Base-by-base conservation (phyloP, 83 land plant genomes). In the Picea engelmannii region DNA sequence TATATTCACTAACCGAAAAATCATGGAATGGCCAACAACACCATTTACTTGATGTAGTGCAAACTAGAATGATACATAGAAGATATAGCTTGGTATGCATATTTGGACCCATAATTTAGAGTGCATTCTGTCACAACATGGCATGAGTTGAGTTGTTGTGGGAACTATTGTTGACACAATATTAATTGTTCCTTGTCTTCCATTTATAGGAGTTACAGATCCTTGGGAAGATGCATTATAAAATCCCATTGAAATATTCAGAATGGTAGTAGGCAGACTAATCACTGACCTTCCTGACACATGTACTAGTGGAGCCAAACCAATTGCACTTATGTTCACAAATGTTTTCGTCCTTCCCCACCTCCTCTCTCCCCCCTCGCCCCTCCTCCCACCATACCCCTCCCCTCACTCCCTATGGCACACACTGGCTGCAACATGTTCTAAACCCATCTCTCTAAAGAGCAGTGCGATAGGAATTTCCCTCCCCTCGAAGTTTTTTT, bases 41-140 rank as follows among this genome's bases (percentile, higher is more conserved):
- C 76, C 11, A 9, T 40, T 20, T 44, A 44, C 21, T 7, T 71
- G 25, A 40, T 71, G 42, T 9, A 44, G 4, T 20, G 17, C 1
- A 20, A 15, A 2, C 24, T 52, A 20, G 15, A 70, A 42, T 38
- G 42, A 21, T 20, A 8, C 35, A 38, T 7, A 20, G 76, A 11
- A 40, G 18, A 38, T 70, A 20, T 8, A 71, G 3, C 76, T 20
- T 71, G n/a, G 10, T 38, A 68, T 71, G 55, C 87, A 83, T 79
- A 85, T 85, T 49, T 88, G 90, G 80, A 83, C 74, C 94, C 92
- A 91, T 17, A 87, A 85, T 58, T 89, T 88, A 59, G 87, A 76
- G 78, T 81, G 82, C 2, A 81, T 64, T n/a, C 83, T 89, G 40
- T 79, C 85, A 59, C 81, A 81, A n/a, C 62, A 81, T 71, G 55